Evolutionary conservation across 2,329 filamentous ascomycete genomes (phyloP).

Genomic region (Proliferodiscus dingleyae): DNA sequence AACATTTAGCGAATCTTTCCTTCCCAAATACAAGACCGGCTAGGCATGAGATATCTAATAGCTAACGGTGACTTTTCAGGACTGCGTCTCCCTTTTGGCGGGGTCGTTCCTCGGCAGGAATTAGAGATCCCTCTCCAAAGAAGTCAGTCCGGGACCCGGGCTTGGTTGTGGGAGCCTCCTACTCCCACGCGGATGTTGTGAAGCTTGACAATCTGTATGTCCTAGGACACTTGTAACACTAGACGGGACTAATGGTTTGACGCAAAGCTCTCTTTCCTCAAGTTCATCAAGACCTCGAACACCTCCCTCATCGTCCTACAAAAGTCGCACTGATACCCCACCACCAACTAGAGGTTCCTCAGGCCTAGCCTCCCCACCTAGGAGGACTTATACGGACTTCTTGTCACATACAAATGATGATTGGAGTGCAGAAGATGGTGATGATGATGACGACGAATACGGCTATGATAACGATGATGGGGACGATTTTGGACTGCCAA

Average conservation of each 20-base stretch:
- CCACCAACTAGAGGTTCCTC: constrained; percentile 48
- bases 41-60: not conserved
- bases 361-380: constrained; percentile 56
- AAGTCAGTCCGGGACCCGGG: constrained; percentile 55
- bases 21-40: not conserved
- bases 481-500: constrained; percentile 92
- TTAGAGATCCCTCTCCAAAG: constrained; percentile 47
- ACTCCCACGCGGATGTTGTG: constrained; percentile 92
- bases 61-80: constrained; percentile 44
- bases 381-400: constrained; percentile 74
- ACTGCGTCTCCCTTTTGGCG: constrained; percentile 88
- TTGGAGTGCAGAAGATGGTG: constrained; percentile 70
- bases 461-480: constrained; percentile 79
- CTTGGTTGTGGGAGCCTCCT: constrained; percentile 86
- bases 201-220: constrained; percentile 77
- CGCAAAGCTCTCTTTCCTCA: constrained; percentile 52
- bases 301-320: constrained; percentile 57
- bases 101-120: constrained; percentile 51
- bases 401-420: constrained; percentile 77
- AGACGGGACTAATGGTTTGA: constrained; percentile 10
- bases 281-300: constrained; percentile 66
- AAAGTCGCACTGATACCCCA: constrained; percentile 52
- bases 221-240: constrained; percentile 1
- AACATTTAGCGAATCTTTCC: not conserved
- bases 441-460: constrained; percentile 65